Evolutionary conservation across 805 yeast genomes (phyloP).

Genomic region (Candida fluviatilis): DNA sequence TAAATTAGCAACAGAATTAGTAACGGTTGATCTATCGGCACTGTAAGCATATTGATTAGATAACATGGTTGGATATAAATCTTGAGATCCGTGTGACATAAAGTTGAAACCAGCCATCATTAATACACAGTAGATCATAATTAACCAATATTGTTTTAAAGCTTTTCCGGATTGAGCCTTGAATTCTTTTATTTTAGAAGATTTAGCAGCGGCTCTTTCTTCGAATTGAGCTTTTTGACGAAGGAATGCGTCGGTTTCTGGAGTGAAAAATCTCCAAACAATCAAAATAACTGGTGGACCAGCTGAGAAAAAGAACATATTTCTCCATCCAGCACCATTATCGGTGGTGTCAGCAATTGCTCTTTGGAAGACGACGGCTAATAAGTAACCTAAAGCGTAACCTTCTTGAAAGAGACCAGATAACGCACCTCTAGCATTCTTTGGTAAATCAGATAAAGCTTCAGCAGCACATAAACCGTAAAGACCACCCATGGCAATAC

Average conservation of each 20-base stretch:
- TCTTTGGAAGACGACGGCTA: conserved; percentile 61
- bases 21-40: conserved; percentile 49
- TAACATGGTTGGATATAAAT: conserved; percentile 63
- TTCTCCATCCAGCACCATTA: conserved; percentile 64
- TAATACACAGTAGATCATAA: conserved; percentile 27
- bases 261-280: conserved; percentile 52
- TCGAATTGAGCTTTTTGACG: conserved; percentile 12
- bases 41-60: conserved; percentile 47
- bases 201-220: conserved; percentile 9
- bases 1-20: conserved; percentile 58
- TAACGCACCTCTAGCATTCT: conserved; percentile 53
- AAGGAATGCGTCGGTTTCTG: conserved; percentile 56
- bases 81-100: conserved; percentile 73
- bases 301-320: conserved; percentile 72
- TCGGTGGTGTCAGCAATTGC: conserved; percentile 43
- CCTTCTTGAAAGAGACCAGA: conserved; percentile 58
- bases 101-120: conserved; percentile 69
- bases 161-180: conserved; percentile 10
- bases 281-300: conserved; percentile 59
- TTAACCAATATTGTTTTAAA: conserved; percentile 25
- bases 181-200: conserved; percentile 10
- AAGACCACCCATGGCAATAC: conserved; percentile 69
- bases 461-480: conserved; percentile 64
- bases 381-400: conserved; percentile 63
- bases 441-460: conserved; percentile 63